Conservation (phyloP, 2,329 filamentous ascomycete genomes). For the Pseudogymnoascus sp. region DNA sequence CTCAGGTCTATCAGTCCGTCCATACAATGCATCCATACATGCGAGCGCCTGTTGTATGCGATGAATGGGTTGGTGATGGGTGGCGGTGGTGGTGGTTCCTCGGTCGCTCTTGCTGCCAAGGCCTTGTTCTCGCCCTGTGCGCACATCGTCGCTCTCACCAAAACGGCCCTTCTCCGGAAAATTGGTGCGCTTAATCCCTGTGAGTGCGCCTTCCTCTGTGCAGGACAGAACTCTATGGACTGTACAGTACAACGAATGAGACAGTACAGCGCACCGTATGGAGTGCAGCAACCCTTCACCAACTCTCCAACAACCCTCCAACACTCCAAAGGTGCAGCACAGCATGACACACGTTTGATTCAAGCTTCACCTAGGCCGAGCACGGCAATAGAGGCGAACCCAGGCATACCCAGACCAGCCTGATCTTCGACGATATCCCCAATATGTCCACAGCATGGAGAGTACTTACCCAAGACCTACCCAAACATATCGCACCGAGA, state of each 20-base stretch:
- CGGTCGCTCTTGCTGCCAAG: conserved; percentile 1
- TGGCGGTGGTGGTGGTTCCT: conserved; percentile 1
- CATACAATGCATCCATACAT: conserved; percentile 1
- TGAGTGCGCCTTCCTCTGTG: neutral
- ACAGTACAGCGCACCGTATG: neutral
- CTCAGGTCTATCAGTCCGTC: neutral
- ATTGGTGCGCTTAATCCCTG: conserved; percentile 5
- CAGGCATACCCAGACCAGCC: neutral
- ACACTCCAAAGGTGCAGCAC: neutral
- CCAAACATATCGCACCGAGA: conserved; percentile 5
- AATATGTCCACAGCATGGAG: neutral
- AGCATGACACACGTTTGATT: conserved; percentile 5
- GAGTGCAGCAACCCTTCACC: neutral
- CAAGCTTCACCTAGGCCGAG: neutral
- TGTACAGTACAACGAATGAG: neutral
- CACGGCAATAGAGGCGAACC: neutral
- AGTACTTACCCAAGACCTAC: neutral
- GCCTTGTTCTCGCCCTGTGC: neutral
- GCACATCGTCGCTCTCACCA: conserved; percentile 1
- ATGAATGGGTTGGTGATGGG: neutral
- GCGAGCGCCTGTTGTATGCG: neutral
- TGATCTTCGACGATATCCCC: neutral
- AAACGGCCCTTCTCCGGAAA: conserved; percentile 8
- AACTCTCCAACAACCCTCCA: neutral
- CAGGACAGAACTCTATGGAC: neutral